Evolutionary conservation across 2,329 filamentous ascomycete species (phyloP), one percentile per base, ranked within the genome.

Genomic region (Fusarium sp.): DNA sequence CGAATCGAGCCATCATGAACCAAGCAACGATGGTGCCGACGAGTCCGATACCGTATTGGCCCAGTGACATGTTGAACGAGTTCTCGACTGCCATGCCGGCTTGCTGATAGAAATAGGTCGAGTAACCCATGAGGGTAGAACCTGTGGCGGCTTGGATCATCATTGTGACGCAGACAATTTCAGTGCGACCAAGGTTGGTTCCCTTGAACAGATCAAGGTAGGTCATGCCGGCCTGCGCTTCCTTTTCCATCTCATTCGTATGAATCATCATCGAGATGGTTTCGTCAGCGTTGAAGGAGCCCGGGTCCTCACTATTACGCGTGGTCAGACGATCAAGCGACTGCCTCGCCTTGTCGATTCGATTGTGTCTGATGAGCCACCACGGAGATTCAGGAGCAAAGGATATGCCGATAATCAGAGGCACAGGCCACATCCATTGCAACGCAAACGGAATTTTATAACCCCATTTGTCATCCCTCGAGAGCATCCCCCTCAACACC

Each of bases 31-130:
- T 70, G 16, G 79, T 78, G 12, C 83, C 79, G 6, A 81, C 39
- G 34, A 84, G 78, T 6, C 79, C 83, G 52, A 84, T 77, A 6
- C 76, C 78, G 9, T 79, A 81, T 54, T 80, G 80, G 2, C 77
- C 79, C 15, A 83, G 74, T 8, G 78, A 76, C 50, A 85, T 73
- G 44, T 76, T 79, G 65, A 82, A 84, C 0, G 81, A 79, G 3
- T 78, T 73, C 1, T 73, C 68, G n/a, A 78, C 71, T 30, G 75
- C 65, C 37, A 84, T 76, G 36, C 84, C 83, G 2, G 82, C 78
- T 47, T 82, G 81, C 31, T 80, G 74, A 53, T 82, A 82, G 63
- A 85, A 84, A 69, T 82, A 84, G 0, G 80, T 56, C 1, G 68
- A 66, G 2, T 74, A 73, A 0, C 61, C 62, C 9, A 61, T 74